Evolutionary conservation across 306 rosid genomes (phyloP).

Genomic region (Glycine tomentella): DNA sequence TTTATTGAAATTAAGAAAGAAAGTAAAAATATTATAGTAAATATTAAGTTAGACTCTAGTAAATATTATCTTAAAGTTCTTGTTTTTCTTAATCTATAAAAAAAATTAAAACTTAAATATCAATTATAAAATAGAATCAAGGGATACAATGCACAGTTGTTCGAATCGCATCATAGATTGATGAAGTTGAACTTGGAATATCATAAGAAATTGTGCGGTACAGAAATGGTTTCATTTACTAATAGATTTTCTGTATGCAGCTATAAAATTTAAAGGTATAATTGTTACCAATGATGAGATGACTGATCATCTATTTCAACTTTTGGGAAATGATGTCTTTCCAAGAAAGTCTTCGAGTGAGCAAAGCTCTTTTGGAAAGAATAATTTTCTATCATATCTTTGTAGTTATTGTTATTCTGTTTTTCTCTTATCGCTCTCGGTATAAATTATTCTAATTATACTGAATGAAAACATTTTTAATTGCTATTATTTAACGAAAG

Average conservation of each 20-base stretch:
- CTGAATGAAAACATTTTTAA: no score
- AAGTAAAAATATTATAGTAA: no score
- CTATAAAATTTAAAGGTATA: slow-evolving; percentile 85
- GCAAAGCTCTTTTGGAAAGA: slow-evolving; percentile 39
- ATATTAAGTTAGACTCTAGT: neutral
- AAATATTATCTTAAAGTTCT: no score
- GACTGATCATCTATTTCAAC: slow-evolving; percentile 86
- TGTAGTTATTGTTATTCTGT: slow-evolving; percentile 13
- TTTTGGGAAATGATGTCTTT: slow-evolving; percentile 76
- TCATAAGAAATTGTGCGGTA: slow-evolving; percentile 37
- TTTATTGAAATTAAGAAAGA: no score
- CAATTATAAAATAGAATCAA: no score
- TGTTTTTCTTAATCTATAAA: no score
- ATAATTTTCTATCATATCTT: neutral
- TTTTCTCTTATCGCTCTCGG: no score
- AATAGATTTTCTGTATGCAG: slow-evolving; percentile 84
- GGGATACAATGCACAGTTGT: neutral
- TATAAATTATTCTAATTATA: no score
- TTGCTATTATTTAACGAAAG: no score
- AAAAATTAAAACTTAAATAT: no score
- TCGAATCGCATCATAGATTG: slow-evolving; percentile 29
- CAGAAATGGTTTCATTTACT: slow-evolving; percentile 67
- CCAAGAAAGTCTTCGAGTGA: slow-evolving; percentile 91
- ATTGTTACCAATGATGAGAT: slow-evolving; percentile 90
- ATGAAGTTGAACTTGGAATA: slow-evolving; percentile 13